These are phyloP conservation scores for Zygotorulaspora danielsina DNA, from an alignment of 805 yeast species.

Conservation along the genomic window DNA sequence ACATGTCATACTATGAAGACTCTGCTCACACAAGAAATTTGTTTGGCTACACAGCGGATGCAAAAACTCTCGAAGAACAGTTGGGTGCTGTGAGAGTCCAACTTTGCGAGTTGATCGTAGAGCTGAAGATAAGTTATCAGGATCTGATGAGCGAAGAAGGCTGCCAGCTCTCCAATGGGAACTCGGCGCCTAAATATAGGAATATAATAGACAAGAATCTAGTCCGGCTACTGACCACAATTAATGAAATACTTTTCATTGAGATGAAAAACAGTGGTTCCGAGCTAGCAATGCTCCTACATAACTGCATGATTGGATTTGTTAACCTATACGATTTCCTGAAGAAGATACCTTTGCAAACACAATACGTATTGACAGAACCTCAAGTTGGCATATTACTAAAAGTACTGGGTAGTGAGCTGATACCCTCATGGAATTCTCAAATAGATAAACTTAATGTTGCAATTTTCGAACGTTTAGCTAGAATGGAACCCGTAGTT, in stretches of 20 bases:
- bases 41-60: conserved; percentile 1
- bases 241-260: conserved; percentile 13
- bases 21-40: background rate
- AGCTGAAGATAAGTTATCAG: conserved; percentile 14
- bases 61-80: conserved; percentile 6
- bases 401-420: conserved; percentile 21
- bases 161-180: conserved; percentile 10
- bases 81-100: conserved; percentile 15
- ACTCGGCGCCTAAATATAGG: conserved; percentile 17
- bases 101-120: conserved; percentile 12
- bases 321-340: conserved; percentile 23
- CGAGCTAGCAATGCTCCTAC: conserved; percentile 16
- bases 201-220: conserved; percentile 15
- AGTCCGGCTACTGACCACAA: conserved; percentile 14
- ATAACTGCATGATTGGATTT: conserved; percentile 27
- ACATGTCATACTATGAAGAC: conserved; percentile 13
- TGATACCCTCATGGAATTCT: conserved; percentile 24
- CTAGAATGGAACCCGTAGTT: conserved; percentile 12
- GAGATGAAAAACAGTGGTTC: conserved; percentile 13
- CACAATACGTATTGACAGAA: conserved; percentile 17
- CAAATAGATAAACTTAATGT: conserved; percentile 26
- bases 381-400: conserved; percentile 20
- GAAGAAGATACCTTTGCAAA: conserved; percentile 20
- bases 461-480: conserved; percentile 17
- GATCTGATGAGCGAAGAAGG: conserved; percentile 11